Evolutionary conservation across 2,329 filamentous ascomycete genomes (phyloP).

Genomic region (Dactylella cylindrospora): DNA sequence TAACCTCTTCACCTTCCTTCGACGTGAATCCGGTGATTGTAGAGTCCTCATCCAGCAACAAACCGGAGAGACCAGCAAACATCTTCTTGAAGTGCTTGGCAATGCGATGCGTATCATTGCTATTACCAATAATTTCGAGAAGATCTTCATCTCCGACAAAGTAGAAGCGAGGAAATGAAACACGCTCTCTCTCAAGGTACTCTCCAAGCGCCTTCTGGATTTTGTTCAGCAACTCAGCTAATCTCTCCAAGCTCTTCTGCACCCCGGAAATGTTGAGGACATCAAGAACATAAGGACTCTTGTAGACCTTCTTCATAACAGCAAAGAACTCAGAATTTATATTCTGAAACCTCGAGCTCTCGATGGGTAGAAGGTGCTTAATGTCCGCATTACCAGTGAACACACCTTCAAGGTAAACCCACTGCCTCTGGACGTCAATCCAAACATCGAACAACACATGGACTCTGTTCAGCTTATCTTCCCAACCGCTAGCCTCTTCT

Average conservation of each 20-base stretch:
- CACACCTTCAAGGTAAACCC: constrained; percentile 98
- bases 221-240: constrained; percentile 97
- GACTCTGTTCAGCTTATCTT: constrained; percentile 95
- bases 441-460: constrained; percentile 98
- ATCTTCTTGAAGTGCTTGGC: constrained; percentile 99
- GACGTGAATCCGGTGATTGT: constrained; percentile 91
- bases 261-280: constrained; percentile 94
- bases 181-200: constrained; percentile 95
- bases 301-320: constrained; percentile 99
- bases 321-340: constrained; percentile 98
- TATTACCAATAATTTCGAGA: constrained; percentile 98
- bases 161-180: constrained; percentile 98
- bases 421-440: constrained; percentile 99
- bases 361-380: constrained; percentile 93
- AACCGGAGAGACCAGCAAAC: constrained; percentile 92
- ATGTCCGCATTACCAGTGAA: constrained; percentile 99
- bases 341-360: constrained; percentile 95
- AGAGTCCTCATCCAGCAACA: constrained; percentile 86
- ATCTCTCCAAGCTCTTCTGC: constrained; percentile 89
- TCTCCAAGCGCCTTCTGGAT: constrained; percentile 98
- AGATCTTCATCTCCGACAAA: constrained; percentile 99
- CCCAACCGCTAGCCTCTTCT: constrained; percentile 93
- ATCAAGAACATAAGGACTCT: constrained; percentile 91
- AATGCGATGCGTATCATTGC: constrained; percentile 92
- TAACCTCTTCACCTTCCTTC: constrained; percentile 88